These are phyloP conservation scores for Osmanthus fragrans DNA, from an alignment of 257 asterid genomes.

Conservation along the genomic window DNA sequence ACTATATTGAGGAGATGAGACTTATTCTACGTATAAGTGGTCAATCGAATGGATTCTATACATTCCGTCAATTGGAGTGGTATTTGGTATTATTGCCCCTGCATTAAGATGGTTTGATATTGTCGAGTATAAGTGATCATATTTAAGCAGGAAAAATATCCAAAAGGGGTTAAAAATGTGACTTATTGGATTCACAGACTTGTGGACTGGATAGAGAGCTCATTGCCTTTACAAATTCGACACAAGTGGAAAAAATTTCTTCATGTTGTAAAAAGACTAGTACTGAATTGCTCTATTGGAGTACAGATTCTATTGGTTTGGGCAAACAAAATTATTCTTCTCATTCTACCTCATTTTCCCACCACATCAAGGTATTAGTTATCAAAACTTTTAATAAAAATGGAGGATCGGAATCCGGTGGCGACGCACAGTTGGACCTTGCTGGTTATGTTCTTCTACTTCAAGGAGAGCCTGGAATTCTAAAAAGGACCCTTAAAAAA, in stretches of 20 bases:
- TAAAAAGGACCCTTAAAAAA: no score
- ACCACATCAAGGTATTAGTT: background rate
- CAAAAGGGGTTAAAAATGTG: no score
- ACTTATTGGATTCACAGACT: slow-evolving; percentile 12
- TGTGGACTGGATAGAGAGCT: slow-evolving; percentile 31
- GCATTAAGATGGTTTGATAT: slow-evolving; percentile 25
- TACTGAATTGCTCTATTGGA: no score
- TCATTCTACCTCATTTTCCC: slow-evolving; percentile 10
- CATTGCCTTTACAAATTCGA: background rate
- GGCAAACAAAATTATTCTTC: background rate
- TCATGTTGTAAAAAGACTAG: slow-evolving; percentile 16
- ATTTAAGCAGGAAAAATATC: slow-evolving; percentile 5
- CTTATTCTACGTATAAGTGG: slow-evolving; percentile 31
- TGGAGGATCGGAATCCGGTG: background rate
- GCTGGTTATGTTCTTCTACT: slow-evolving; percentile 12
- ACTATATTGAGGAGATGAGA: background rate
- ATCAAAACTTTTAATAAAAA: background rate
- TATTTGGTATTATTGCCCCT: no score
- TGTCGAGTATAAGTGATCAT: background rate
- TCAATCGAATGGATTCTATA: slow-evolving; percentile 24
- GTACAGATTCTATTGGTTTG: no score
- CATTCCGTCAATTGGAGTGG: no score
- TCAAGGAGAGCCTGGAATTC: no score
- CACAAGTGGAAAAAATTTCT: background rate
- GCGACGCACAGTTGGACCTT: background rate